Evolutionary conservation across 768 basidiomycete species (phyloP).

Genomic region (Collybia sordida): DNA sequence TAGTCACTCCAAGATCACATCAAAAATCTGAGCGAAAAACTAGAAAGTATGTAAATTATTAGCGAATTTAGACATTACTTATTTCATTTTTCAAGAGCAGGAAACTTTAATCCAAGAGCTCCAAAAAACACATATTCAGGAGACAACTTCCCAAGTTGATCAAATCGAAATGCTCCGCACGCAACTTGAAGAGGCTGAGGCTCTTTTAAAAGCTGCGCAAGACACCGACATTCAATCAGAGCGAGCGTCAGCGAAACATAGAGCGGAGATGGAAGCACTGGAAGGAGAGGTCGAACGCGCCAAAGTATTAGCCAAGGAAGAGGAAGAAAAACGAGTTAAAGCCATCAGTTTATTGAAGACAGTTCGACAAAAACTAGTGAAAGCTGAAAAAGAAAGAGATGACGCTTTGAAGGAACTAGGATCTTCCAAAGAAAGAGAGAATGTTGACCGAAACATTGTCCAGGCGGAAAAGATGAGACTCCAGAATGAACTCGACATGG

Average conservation of each 20-base stretch:
- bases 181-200: slow-evolving; percentile 71
- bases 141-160: slow-evolving; percentile 75
- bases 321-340: slow-evolving; percentile 96
- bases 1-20: slow-evolving; percentile 80
- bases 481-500: slow-evolving; percentile 61
- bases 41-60: slow-evolving; percentile 57
- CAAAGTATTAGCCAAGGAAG: slow-evolving; percentile 75
- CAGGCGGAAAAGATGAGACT: slow-evolving; percentile 52
- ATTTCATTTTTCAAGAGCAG: slow-evolving; percentile 54
- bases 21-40: slow-evolving; percentile 67
- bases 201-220: slow-evolving; percentile 61
- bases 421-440: slow-evolving; percentile 51
- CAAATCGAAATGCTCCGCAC: slow-evolving; percentile 69
- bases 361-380: slow-evolving; percentile 95
- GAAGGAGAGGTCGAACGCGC: slow-evolving; percentile 61
- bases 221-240: slow-evolving; percentile 46
- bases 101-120: slow-evolving; percentile 84
- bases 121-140: slow-evolving; percentile 78
- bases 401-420: slow-evolving; percentile 64
- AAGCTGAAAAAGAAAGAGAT: slow-evolving; percentile 91
- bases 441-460: slow-evolving; percentile 54
- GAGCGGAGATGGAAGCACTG: slow-evolving; percentile 58
- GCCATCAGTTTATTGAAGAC: slow-evolving; percentile 92
- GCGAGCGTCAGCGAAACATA: slow-evolving; percentile 47
- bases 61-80: neutral